These are phyloP conservation scores for Diaporthe caulivora DNA, from an alignment of 2,329 filamentous ascomycete genomes.

Conservation along the genomic window DNA sequence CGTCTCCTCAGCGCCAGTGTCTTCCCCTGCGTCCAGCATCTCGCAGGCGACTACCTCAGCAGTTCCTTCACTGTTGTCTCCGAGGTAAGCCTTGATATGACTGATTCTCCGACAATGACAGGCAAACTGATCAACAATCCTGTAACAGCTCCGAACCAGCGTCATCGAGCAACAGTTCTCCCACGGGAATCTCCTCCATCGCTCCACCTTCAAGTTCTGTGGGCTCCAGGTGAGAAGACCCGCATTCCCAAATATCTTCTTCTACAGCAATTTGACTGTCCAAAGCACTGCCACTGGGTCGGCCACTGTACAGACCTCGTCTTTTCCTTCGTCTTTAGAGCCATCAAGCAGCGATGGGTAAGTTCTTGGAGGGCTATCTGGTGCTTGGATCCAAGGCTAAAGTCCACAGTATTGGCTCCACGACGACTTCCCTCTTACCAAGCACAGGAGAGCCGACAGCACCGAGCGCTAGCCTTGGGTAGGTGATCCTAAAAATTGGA, in stretches of 20 bases:
- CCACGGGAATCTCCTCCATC: neutral
- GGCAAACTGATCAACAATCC: neutral
- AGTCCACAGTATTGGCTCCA: neutral
- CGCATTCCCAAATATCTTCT: neutral
- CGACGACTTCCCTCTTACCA: neutral
- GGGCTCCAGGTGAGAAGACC: slow-evolving; percentile 11
- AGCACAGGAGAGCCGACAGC: slow-evolving; percentile 3
- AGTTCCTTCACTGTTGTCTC: neutral
- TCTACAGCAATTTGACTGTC: neutral
- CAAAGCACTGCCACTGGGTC: neutral
- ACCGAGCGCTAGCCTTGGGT: slow-evolving; percentile 23
- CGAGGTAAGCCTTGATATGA: neutral
- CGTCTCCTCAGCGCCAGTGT: slow-evolving; percentile 1
- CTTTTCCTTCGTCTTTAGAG: neutral
- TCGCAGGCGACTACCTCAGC: neutral
- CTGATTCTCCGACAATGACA: neutral
- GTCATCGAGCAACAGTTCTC: neutral
- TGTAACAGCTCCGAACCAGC: slow-evolving; percentile 3
- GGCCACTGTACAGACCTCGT: neutral
- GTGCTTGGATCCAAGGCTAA: no score
- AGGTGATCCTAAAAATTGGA: neutral
- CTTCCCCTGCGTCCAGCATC: slow-evolving; percentile 16
- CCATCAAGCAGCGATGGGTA: neutral
- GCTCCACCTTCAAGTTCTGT: neutral
- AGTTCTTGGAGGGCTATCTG: neutral